Evolutionary conservation across 352 stramenopile genomes (phyloP), one percentile per base, ranked within the genome.

Genomic region (Phytophthora palmivora): DNA sequence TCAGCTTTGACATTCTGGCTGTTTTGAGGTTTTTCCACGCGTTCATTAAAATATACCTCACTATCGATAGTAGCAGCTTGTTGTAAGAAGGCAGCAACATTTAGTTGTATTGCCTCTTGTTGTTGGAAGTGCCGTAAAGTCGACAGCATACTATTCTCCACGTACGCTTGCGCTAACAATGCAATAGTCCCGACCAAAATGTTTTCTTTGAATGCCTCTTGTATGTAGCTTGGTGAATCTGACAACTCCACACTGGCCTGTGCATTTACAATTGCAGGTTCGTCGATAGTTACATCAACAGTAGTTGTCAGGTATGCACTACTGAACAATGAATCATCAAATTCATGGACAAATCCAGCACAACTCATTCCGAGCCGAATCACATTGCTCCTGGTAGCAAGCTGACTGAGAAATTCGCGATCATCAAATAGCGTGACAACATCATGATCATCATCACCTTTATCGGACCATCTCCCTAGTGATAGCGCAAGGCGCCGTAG

Each of bases 151-250:
- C 43, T 69, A 24, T 88, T 69, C 19, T 88, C 75, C 2, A 71
- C 68, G 43, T 84, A 78, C 19, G 70, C 65, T n/a, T 82, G 76
- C 0, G 74, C 66, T 24, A 93, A 49, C 15, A 87, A 72, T 3
- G 74, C 78, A 9, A 87, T 44, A 18, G 67, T 63, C 0, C 67
- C 72, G 24, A 84, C 53, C 4, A 54, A 32, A 18, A 53, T 70
- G 43, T 69, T 86, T 0, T 50, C 19, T 16, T 62, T 34, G 0
- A 87, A 16, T 9, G 79, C 33, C 12, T 48, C 7, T 24, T 61
- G 37, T 3, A 81, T 41, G 50, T 49, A 46, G 37, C 59, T 63
- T 28, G 61, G 34, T n/a, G 54, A 18, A 41, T 53, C 28, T 16
- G 43, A 7, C 19, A 72, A 14, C 3, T 67, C 39, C 16, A 65